Base-by-base conservation (phyloP, 768 basidiomycete genomes). In the Boletus rubropictus region DNA sequence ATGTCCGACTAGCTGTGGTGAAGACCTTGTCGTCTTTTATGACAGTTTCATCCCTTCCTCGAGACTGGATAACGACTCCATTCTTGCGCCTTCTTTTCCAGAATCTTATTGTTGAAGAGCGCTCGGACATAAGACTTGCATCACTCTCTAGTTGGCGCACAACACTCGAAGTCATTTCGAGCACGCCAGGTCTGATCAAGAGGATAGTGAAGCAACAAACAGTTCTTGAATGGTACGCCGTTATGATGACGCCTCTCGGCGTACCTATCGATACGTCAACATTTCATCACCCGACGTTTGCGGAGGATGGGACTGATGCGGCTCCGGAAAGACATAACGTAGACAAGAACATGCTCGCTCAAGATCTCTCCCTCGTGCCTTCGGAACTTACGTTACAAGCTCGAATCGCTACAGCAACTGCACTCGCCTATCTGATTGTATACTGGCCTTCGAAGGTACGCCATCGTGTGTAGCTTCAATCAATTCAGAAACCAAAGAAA, bases 301-400 rank as follows among this genome's bases (percentile, higher is more conserved):
- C 73, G 1, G 66, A 69, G 14, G 72, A 77, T 45, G 77, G 75
- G 9, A 65, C 67, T 6, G 70, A 73, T 20, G 65, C 69, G 2
- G 36, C 24, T 17, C 69, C 74, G 0, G 86, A 90, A 62, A 77
- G 82, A 38, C 90, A 98, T 63, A 93, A 96, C 57, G 90, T 98
- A 27, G 96, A 99, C 71, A 98, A 92, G 73, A 87, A 86, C 49
- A 92, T 98, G 84, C 73, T 97, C 20, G 74, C 79, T 5, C 94
- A 97, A 61, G 96, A 99, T 62, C 70, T 92, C 35, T 82, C 89
- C 1, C 72, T 99, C 31, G 77, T 98, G 27, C 73, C 84, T 6
- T 68, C 77, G 20, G 92, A 96, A 57, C 69, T 81, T 5, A 80
- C 91, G 31, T 62, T 94, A 48, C 81, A 86, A 52, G 90, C 89